phyloP scores from a whole-genome alignment of 805 yeast species.

The Phaffomyces opuntiae region DNA sequence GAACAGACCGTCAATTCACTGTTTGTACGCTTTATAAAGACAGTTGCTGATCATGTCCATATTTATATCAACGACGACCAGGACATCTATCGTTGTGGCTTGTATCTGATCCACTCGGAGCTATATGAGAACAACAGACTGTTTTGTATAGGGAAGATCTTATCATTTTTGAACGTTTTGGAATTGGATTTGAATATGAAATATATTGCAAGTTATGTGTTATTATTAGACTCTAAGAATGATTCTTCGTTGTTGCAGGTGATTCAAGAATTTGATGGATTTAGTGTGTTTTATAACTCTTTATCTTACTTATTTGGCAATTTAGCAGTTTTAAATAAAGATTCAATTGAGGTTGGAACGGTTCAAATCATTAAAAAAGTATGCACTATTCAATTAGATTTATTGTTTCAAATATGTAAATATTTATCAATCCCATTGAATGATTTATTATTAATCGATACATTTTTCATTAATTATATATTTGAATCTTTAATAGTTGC shows the following conservation, averaged over 20 bases:
- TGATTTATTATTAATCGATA: conserved; percentile 36
- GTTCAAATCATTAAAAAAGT: conserved; percentile 29
- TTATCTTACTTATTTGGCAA: conserved; percentile 27
- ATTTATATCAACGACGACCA: conserved; percentile 21
- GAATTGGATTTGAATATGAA: conserved; percentile 30
- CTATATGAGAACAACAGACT: conserved; percentile 31
- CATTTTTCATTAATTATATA: conserved; percentile 39
- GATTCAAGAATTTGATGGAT: conserved; percentile 42
- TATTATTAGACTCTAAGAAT: conserved; percentile 38
- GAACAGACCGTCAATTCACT: conserved; percentile 12
- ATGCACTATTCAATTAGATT: conserved; percentile 40
- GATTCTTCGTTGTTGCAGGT: conserved; percentile 36
- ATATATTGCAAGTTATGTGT: conserved; percentile 35
- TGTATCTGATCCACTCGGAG: conserved; percentile 26
- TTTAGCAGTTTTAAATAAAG: conserved; percentile 18
- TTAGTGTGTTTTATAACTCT: conserved; percentile 35
- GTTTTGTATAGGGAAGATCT: conserved; percentile 44
- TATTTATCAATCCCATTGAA: conserved; percentile 36
- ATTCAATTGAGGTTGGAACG: conserved; percentile 26
- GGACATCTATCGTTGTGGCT: conserved; percentile 30
- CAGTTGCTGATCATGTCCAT: conserved; percentile 19
- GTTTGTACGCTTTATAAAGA: conserved; percentile 17
- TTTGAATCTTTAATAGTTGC: conserved; percentile 40
- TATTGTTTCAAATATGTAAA: conserved; percentile 50
- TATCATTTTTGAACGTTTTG: conserved; percentile 36